Evolutionary conservation across 163 green algal genomes (phyloP).

Genomic region (Trebouxia gelatinosa): DNA sequence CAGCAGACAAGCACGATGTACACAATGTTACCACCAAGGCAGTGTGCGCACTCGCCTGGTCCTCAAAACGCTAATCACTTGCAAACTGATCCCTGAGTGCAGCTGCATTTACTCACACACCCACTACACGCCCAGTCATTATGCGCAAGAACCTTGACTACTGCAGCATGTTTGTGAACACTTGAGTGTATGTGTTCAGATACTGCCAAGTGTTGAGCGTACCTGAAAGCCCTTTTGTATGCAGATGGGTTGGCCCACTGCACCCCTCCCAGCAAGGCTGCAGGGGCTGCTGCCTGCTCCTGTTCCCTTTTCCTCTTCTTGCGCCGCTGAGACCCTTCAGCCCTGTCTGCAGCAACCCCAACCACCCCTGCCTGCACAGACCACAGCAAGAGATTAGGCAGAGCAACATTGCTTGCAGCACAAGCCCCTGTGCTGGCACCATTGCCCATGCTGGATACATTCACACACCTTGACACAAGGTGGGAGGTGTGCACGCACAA

Average conservation of each 20-base stretch:
- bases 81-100: no score
- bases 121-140: no score
- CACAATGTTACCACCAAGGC: no score
- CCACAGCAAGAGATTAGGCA: neutral
- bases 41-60: neutral
- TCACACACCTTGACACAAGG: no score
- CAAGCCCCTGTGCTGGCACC: conserved; percentile 18
- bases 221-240: conserved; percentile 46
- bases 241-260: conserved; percentile 59
- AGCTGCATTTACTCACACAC: no score
- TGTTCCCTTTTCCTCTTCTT: conserved; percentile 54
- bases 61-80: neutral
- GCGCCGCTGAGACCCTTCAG: conserved; percentile 48
- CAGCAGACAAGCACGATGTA: no score
- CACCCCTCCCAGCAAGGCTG: conserved; percentile 17
- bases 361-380: conserved; percentile 35
- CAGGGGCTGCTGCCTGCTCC: neutral
- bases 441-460: no score
- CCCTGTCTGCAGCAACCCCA: conserved; percentile 34
- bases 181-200: no score
- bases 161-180: no score
- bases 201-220: no score
- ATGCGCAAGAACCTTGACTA: no score
- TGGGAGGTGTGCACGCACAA: no score
- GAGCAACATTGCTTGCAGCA: neutral